These are phyloP conservation scores for Hibiscus tridactylites DNA, from an alignment of 345 rosid species.

Conservation along the genomic window DNA sequence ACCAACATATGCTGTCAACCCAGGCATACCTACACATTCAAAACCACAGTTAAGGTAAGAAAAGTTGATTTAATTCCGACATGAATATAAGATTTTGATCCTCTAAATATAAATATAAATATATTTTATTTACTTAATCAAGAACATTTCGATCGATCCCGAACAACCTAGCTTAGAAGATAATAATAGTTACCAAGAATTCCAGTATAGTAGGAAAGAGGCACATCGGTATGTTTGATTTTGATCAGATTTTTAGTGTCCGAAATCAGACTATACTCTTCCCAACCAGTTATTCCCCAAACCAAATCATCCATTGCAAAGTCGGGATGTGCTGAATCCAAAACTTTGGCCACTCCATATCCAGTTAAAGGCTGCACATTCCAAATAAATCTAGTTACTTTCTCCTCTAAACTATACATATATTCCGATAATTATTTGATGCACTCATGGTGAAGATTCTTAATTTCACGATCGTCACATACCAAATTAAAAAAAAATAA, in stretches of 20 bases:
- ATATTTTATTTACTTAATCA: no score
- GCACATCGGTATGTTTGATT: conserved; percentile 42
- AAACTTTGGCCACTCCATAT: conserved; percentile 45
- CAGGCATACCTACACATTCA: conserved; percentile 37
- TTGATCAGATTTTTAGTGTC: conserved; percentile 31
- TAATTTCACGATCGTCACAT: no score
- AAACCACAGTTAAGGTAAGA: not conserved
- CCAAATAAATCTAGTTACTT: not conserved
- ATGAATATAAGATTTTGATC: not conserved
- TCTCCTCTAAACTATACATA: not conserved
- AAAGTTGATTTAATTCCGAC: not conserved
- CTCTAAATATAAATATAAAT: not conserved
- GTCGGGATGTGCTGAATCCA: conserved; percentile 44
- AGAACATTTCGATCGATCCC: not conserved
- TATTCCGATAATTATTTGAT: no score
- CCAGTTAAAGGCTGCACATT: conserved; percentile 43
- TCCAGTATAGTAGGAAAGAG: conserved; percentile 60
- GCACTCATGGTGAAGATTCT: no score
- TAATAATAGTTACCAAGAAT: conserved; percentile 34
- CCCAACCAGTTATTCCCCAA: conserved; percentile 62
- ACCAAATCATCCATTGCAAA: conserved; percentile 45
- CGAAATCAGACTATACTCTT: conserved; percentile 43
- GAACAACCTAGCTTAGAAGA: not conserved
- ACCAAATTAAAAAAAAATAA: no score
- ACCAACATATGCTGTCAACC: conserved; percentile 54